Conservation (phyloP, 768 basidiomycete species). For the Boletus pseudo-olivaceus region DNA sequence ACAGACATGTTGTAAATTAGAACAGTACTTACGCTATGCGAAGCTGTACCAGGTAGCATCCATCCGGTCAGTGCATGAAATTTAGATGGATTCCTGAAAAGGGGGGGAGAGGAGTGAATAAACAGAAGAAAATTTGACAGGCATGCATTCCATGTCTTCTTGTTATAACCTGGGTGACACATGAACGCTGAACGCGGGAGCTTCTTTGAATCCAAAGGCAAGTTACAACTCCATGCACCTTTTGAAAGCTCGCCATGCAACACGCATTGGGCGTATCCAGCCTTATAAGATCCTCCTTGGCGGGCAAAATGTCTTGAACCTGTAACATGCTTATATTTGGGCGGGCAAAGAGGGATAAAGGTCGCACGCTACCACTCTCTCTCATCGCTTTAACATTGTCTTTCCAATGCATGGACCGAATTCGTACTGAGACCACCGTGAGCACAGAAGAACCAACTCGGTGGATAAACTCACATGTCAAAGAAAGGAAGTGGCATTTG, state of each 20-base stretch:
- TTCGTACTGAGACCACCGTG: conserved; percentile 39
- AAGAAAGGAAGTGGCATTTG: conserved; percentile 74
- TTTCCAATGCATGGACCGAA: conserved; percentile 80
- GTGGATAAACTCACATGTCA: conserved; percentile 51
- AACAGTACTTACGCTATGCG: not conserved
- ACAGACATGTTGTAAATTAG: no score
- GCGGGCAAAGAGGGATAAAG: conserved; percentile 79
- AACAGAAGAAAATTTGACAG: not conserved
- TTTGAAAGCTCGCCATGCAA: conserved; percentile 44
- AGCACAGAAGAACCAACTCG: not conserved
- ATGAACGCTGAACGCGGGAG: not conserved
- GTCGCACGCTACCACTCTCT: conserved; percentile 74
- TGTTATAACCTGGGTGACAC: not conserved
- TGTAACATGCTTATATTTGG: no score
- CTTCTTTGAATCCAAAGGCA: not conserved
- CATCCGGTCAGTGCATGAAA: no score
- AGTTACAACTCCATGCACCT: not conserved
- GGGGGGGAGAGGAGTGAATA: no score
- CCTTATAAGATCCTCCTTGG: conserved; percentile 55
- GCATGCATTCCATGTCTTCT: not conserved
- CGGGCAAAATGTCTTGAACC: no score
- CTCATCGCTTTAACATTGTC: conserved; percentile 83
- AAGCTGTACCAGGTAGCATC: not conserved
- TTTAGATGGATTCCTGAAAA: no score
- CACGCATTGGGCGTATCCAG: conserved; percentile 57